Percentiles rank a stretch among this genome's conserved stretches.
phyloP scores from a whole-genome alignment of 2,329 filamentous ascomycete species.

The Cercospora sp. region DNA sequence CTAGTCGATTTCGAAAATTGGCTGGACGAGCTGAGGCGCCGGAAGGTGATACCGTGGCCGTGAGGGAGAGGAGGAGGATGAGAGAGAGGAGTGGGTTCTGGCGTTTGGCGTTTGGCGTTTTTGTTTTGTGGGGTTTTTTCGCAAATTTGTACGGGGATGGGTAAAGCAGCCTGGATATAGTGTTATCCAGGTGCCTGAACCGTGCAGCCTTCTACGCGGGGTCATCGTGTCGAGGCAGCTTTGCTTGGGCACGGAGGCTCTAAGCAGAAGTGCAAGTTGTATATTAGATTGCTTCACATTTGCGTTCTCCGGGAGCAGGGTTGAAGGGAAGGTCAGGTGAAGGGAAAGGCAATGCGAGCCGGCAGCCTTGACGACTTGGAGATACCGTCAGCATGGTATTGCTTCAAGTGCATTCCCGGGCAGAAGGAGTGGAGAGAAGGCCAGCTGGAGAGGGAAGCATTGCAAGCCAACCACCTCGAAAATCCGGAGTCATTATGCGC shows the following conservation, averaged over 20 bases:
- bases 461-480: not conserved
- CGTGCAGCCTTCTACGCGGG: not conserved
- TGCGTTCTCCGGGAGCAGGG: not conserved
- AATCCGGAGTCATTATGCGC: not conserved
- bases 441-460: not conserved
- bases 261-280: not conserved
- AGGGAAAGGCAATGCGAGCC: not conserved
- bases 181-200: not conserved
- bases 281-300: not conserved
- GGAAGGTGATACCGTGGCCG: not conserved
- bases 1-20: not conserved
- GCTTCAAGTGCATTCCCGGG: not conserved
- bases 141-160: not conserved
- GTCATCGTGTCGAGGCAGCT: not conserved
- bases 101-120: not conserved
- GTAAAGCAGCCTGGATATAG: not conserved
- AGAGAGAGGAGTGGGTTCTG: not conserved
- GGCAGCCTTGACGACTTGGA: not conserved
- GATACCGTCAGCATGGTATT: not conserved
- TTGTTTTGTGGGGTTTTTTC: not conserved
- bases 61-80: not conserved
- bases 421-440: not conserved
- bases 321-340: not conserved
- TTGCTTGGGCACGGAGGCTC: not conserved
- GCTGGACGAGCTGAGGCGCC: not conserved